Base-by-base conservation (phyloP, 331 rosid genomes). In the Phaseolus coccineus region DNA sequence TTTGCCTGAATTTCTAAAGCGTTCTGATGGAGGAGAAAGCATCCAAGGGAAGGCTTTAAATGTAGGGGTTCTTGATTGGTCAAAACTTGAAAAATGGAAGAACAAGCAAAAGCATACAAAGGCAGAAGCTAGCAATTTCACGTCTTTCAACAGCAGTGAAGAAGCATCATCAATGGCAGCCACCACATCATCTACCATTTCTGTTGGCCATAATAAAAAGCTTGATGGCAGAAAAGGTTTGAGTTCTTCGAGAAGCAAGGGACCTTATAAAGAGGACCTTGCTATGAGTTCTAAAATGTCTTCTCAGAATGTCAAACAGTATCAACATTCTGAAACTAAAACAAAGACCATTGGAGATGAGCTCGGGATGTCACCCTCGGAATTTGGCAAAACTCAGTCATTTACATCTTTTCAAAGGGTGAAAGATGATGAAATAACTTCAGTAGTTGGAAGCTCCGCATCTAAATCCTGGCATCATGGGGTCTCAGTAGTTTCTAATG, bases 21-120 rank as follows among this genome's bases (percentile, higher is more conserved):
- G 82, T 73, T 44, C 90, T 33, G 93, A 86, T 77, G 82, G 77
- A 80, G 85, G 83, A 66, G 88, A 84, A 78, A 87, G 74, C 55
- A 64, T 81, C 37, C 91, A 85, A 80, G 96, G 81, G 37, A 90
- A 93, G 84, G 91, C 88, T 80, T 91, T 95, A 71, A 95, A 89
- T 90, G 79, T 95, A 53, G 99, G 99, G 61, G 99, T 95, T 81
- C 90, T 95, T 48, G 97, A 95, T 84, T 95, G 99, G 98, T 64
- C 88, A 47, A 88, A 56, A 33, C 93, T 95, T 10, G 97, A 95
- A 59, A 89, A 91, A 59, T 93, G 99, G 99, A 93, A 89, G 74
- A 84, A 73, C 86, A 82, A 83, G 71, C 90, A 88, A 74, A 73
- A 74, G 13, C 37, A 67, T 69, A 8, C 27, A 24, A 82, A 87